phyloP scores from a whole-genome alignment of 2,329 filamentous ascomycete species.

The Alternaria alternata region DNA sequence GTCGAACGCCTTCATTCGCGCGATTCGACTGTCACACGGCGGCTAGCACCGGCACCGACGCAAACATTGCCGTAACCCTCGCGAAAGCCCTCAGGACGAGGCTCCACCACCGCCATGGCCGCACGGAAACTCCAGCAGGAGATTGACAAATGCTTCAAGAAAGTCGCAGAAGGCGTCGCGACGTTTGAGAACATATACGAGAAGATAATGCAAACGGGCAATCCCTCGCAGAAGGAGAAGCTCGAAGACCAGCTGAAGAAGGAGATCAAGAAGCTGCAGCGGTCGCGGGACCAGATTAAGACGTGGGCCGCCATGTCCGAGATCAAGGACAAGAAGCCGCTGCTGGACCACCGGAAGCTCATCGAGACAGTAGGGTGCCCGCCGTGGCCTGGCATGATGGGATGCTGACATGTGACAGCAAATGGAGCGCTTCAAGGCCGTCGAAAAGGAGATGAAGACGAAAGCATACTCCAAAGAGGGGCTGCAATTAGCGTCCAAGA shows the following conservation, averaged over 20 bases:
- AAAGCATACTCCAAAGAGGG: slow-evolving; percentile 99
- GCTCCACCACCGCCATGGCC: slow-evolving; percentile 72
- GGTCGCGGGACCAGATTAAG: slow-evolving; percentile 98
- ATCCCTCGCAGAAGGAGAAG: slow-evolving; percentile 96
- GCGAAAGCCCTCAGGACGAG: slow-evolving; percentile 41
- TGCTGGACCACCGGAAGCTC: slow-evolving; percentile 91
- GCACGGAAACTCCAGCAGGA: slow-evolving; percentile 96
- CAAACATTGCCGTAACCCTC: slow-evolving; percentile 21
- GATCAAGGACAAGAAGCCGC: slow-evolving; percentile 98
- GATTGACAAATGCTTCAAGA: slow-evolving; percentile 99
- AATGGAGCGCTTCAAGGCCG: slow-evolving; percentile 99
- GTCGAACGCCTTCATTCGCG: slow-evolving; percentile 30
- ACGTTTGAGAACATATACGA: slow-evolving; percentile 97
- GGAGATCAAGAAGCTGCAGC: slow-evolving; percentile 99
- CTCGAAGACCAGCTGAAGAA: slow-evolving; percentile 97
- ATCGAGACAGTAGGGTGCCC: slow-evolving; percentile 84
- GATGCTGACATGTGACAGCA: slow-evolving; percentile 66
- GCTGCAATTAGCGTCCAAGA: slow-evolving; percentile 85
- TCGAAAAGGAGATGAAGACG: slow-evolving; percentile 99
- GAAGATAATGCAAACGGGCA: slow-evolving; percentile 92
- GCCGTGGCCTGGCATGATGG: slow-evolving; percentile 13
- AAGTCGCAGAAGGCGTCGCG: slow-evolving; percentile 89
- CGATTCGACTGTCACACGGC: slow-evolving; percentile 20
- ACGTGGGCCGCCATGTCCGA: slow-evolving; percentile 98
- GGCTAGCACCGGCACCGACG: slow-evolving; percentile 21